Evolutionary conservation across 306 rosid genomes (phyloP).

Genomic region (Heteromeles arbutifolia): DNA sequence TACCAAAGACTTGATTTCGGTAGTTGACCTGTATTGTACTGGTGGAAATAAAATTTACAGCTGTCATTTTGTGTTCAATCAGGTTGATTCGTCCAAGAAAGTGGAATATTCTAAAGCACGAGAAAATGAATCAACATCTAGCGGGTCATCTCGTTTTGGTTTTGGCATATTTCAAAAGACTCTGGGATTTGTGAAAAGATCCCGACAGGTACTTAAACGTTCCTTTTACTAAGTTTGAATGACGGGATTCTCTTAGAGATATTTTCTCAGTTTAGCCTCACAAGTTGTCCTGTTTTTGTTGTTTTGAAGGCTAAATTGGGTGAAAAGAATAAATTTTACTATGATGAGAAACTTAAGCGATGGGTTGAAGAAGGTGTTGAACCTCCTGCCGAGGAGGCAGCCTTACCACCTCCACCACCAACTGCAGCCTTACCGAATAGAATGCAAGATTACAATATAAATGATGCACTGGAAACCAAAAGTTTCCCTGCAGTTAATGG

Average conservation of each 20-base stretch:
- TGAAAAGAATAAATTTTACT: conserved; percentile 61
- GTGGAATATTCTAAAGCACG: conserved; percentile 32
- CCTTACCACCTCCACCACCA: conserved; percentile 65
- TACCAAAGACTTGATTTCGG: background rate
- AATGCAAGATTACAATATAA: conserved; percentile 36
- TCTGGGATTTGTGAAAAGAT: conserved; percentile 54
- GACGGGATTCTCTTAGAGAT: background rate
- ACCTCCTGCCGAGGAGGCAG: conserved; percentile 59
- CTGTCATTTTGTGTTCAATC: conserved; percentile 3
- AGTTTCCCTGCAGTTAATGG: conserved; percentile 11
- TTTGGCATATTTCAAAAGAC: conserved; percentile 67
- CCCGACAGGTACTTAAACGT: conserved; percentile 44
- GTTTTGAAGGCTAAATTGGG: conserved; percentile 69
- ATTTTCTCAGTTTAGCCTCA: background rate
- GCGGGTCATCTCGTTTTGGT: conserved; percentile 51
- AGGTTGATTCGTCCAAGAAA: conserved; percentile 37
- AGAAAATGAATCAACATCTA: conserved; percentile 34
- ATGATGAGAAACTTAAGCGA: conserved; percentile 71
- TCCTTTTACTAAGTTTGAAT: background rate
- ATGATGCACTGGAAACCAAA: conserved; percentile 5
- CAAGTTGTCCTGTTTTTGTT: background rate
- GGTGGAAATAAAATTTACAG: background rate
- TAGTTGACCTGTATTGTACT: background rate
- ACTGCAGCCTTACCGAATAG: conserved; percentile 54
- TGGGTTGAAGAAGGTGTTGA: conserved; percentile 82